Evolutionary conservation across 2,329 filamentous ascomycete species (phyloP), one percentile per base, ranked within the genome.

Genomic region (Zasmidium citrigriseum): DNA sequence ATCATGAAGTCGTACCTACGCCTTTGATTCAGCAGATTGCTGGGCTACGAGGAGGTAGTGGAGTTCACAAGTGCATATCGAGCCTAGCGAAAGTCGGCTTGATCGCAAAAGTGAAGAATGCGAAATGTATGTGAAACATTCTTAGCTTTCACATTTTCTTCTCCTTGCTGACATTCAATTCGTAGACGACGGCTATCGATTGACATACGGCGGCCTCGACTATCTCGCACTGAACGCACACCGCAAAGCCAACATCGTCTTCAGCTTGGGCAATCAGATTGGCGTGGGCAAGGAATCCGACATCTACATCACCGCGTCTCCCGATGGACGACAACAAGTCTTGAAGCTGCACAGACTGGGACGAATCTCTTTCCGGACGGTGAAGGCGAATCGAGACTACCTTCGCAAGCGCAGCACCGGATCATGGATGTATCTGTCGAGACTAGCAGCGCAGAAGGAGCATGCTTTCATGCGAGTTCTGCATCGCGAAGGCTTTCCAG

Each of bases 211-310:
- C 68, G 95, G 95, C 1, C 86, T 98, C 49, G 95, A 99, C 79
- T 99, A 99, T 76, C 87, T 99, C n/a, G 91, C 95, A 16, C 83
- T 99, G 54, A 92, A 98, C 77, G 87, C 91, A 0, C 89, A 98
- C 74, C 88, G 93, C 58, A 89, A 90, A 68, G 83, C 86, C 64
- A 88, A 89, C 67, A 85, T 84, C 56, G 84, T 98, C 44, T 98
- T 96, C 83, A 96, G 90, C 66, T 91, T 98, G 3, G 95, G 95
- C 54, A 95, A 89, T 75, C 90, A 96, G 70, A 91, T 99, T 64
- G 95, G 96, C 49, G 93, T 98, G 2, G 95, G 95, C 54, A 99
- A 99, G 75, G 95, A 99, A 78, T 96, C 91, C 67, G 95, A 99
- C 72, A 98, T 99, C 71, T 90, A 96, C 75, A 88, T 98, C 58